Percentiles rank a stretch among this genome's conserved stretches.
These are phyloP conservation scores for Geotrichum cucujoidarum DNA, from an alignment of 1,139 yeast species.

Conservation along the genomic window DNA sequence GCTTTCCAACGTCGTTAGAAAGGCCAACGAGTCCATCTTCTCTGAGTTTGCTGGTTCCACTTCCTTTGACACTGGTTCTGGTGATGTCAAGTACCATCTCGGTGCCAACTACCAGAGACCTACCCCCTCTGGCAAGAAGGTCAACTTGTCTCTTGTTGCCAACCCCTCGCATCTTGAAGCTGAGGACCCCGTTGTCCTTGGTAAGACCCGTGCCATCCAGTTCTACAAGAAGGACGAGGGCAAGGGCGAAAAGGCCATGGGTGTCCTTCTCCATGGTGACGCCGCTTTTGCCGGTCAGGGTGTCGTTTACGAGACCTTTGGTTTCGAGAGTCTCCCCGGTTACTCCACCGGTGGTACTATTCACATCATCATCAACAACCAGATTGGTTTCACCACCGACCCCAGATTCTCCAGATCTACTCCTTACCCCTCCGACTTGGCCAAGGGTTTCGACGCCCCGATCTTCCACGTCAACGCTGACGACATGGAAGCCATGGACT, in stretches of 20 bases:
- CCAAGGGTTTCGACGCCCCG: slow-evolving; percentile 94
- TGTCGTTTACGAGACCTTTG: slow-evolving; percentile 97
- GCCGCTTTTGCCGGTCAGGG: slow-evolving; percentile 99
- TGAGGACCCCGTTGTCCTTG: slow-evolving; percentile 97
- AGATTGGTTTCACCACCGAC: slow-evolving; percentile 98
- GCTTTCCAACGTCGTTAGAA: slow-evolving; percentile 95
- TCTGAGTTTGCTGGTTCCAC: slow-evolving; percentile 92
- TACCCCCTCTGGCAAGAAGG: slow-evolving; percentile 96
- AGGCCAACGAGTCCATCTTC: slow-evolving; percentile 96
- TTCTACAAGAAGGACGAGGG: slow-evolving; percentile 86
- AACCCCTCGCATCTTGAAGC: slow-evolving; percentile 99
- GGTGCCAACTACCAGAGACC: slow-evolving; percentile 99
- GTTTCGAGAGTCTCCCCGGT: slow-evolving; percentile 86
- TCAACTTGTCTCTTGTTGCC: slow-evolving; percentile 91
- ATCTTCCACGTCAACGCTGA: slow-evolving; percentile 99
- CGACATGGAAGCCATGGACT: slow-evolving; percentile 90
- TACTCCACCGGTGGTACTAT: slow-evolving; percentile 98
- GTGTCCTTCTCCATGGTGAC: slow-evolving; percentile 94
- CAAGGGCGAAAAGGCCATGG: slow-evolving; percentile 78
- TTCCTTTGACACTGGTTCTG: slow-evolving; percentile 79
- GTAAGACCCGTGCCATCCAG: slow-evolving; percentile 95
- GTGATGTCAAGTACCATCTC: slow-evolving; percentile 97
- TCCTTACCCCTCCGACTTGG: slow-evolving; percentile 95
- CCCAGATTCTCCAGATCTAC: slow-evolving; percentile 97
- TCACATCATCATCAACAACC: slow-evolving; percentile 93